phyloP scores from a whole-genome alignment of 2,329 filamentous ascomycete genomes.

The Alternaria ventricosa region DNA sequence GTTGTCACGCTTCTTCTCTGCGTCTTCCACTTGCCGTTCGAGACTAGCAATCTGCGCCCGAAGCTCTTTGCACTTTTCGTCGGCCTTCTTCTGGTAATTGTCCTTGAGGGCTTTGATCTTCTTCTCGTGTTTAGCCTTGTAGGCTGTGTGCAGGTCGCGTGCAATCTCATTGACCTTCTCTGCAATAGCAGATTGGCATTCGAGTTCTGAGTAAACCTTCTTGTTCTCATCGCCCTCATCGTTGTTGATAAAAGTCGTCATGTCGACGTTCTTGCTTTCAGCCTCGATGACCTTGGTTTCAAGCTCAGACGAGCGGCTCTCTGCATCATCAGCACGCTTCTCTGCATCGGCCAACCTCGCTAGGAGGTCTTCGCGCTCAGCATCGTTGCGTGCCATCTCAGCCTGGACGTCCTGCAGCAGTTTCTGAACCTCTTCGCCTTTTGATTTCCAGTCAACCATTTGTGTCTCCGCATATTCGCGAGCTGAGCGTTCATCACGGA shows the following conservation, averaged over 20 bases:
- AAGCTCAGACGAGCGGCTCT: constrained; percentile 76
- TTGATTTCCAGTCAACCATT: constrained; percentile 81
- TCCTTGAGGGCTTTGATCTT: constrained; percentile 90
- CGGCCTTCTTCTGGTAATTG: constrained; percentile 83
- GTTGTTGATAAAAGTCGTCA: constrained; percentile 61
- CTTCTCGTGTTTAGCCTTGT: constrained; percentile 96
- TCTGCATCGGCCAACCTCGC: constrained; percentile 77
- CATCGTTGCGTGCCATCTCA: constrained; percentile 78
- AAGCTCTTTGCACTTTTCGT: constrained; percentile 83
- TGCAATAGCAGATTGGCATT: constrained; percentile 73
- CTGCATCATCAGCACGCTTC: constrained; percentile 74
- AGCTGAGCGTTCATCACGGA: constrained; percentile 75
- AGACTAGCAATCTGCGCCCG: constrained; percentile 74
- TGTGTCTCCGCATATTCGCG: constrained; percentile 77
- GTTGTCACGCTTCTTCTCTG: constrained; percentile 69
- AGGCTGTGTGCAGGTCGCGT: constrained; percentile 88
- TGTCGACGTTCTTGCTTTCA: constrained; percentile 75
- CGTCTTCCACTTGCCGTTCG: constrained; percentile 74
- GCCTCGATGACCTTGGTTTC: constrained; percentile 53
- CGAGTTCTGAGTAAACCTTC: constrained; percentile 49
- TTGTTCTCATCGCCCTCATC: constrained; percentile 44
- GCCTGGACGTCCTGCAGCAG: constrained; percentile 81
- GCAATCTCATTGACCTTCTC: constrained; percentile 78
- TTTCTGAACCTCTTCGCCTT: constrained; percentile 83
- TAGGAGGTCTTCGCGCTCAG: constrained; percentile 80